phyloP scores from a whole-genome alignment of 257 asterid genomes.

The Agastache rugosa region DNA sequence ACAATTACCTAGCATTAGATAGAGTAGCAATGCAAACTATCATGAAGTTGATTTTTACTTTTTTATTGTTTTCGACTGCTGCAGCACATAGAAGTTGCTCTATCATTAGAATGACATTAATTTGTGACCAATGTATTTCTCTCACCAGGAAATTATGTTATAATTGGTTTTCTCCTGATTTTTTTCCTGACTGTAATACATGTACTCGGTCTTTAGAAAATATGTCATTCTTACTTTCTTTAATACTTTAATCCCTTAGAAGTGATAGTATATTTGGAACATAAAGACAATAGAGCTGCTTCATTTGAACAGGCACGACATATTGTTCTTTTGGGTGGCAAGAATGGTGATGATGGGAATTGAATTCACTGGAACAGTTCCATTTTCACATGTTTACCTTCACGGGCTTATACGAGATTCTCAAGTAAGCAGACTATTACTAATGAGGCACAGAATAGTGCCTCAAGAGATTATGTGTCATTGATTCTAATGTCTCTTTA shows the following conservation, averaged over 20 bases:
- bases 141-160: conserved; percentile 9
- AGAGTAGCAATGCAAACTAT: conserved; percentile 10
- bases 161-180: background rate
- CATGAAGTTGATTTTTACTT: background rate
- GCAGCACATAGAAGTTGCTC: no score
- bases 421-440: conserved; percentile 73
- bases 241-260: conserved; percentile 21
- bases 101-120: background rate
- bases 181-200: conserved; percentile 14
- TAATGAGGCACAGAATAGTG: conserved; percentile 30
- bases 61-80: background rate
- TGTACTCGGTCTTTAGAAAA: background rate
- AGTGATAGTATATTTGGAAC: conserved; percentile 6
- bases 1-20: conserved; percentile 21
- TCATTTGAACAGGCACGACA: conserved; percentile 85
- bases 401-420: conserved; percentile 98
- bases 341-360: conserved; percentile 99
- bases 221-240: conserved; percentile 2
- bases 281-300: conserved; percentile 33
- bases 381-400: conserved; percentile 83
- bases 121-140: background rate
- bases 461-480: conserved; percentile 29
- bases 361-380: conserved; percentile 90
- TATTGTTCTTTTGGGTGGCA: conserved; percentile 99
- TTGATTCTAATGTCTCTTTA: background rate